These are phyloP conservation scores for Panicum virgatum DNA, from an alignment of 202 grass and related monocot species.

Conservation along the genomic window DNA sequence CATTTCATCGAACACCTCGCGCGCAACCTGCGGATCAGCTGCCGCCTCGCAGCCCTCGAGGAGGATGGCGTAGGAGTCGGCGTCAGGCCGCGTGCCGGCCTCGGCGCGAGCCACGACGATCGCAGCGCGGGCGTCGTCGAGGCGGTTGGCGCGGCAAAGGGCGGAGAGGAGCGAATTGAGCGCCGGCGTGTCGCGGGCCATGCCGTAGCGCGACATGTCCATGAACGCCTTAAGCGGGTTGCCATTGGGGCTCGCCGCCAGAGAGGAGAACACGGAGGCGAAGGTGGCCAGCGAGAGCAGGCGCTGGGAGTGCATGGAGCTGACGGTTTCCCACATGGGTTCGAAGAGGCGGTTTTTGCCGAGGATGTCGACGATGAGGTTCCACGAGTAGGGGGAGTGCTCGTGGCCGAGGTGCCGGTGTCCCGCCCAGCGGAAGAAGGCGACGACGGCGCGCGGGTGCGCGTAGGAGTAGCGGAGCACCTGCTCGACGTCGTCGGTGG, in stretches of 20 bases:
- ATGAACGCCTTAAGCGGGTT: slow-evolving; percentile 60
- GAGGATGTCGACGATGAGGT: slow-evolving; percentile 83
- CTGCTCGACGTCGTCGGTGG: slow-evolving; percentile 62
- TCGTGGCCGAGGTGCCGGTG: slow-evolving; percentile 53
- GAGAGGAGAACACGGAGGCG: slow-evolving; percentile 75
- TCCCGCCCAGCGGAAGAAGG: slow-evolving; percentile 89
- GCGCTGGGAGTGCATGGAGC: slow-evolving; percentile 69
- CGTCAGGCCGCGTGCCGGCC: slow-evolving; percentile 47
- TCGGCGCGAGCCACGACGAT: slow-evolving; percentile 40
- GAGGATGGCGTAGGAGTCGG: slow-evolving; percentile 79
- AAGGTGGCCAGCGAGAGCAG: slow-evolving; percentile 79
- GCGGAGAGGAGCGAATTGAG: slow-evolving; percentile 82
- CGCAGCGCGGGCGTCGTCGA: slow-evolving; percentile 58
- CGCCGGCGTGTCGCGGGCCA: slow-evolving; percentile 52
- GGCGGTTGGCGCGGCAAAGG: slow-evolving; percentile 67
- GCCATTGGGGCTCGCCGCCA: slow-evolving; percentile 41
- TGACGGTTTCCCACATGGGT: slow-evolving; percentile 65
- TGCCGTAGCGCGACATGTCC: slow-evolving; percentile 51
- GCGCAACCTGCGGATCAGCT: slow-evolving; percentile 44
- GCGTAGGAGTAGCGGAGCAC: slow-evolving; percentile 84
- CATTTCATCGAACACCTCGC: slow-evolving; percentile 89
- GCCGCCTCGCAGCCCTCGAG: slow-evolving; percentile 80
- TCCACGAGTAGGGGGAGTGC: slow-evolving; percentile 85
- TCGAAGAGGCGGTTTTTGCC: slow-evolving; percentile 77
- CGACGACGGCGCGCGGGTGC: slow-evolving; percentile 47